phyloP scores from a whole-genome alignment of 2,329 filamentous ascomycete species.

The Talaromyces sp. region DNA sequence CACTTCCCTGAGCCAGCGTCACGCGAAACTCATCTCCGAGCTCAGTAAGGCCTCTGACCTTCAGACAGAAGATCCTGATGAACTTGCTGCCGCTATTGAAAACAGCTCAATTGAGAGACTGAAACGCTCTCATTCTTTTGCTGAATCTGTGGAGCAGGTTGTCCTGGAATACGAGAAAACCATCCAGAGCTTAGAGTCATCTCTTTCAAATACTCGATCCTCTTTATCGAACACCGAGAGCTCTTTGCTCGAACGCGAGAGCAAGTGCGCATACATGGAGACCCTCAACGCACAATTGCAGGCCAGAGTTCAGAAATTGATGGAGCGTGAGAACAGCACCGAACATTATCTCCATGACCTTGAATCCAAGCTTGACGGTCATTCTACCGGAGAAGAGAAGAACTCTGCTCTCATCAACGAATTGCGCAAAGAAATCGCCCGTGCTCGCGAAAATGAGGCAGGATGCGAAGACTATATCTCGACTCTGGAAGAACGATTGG shows the following conservation, averaged over 20 bases:
- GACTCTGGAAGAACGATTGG: conserved; percentile 89
- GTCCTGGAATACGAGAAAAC: conserved; percentile 98
- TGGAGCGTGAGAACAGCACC: conserved; percentile 87
- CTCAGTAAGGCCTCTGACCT: conserved; percentile 79
- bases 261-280: conserved; percentile 87
- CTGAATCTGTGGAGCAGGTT: conserved; percentile 91
- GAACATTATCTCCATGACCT: conserved; percentile 91
- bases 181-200: conserved; percentile 88
- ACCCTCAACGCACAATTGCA: conserved; percentile 90
- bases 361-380: conserved; percentile 84
- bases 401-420: conserved; percentile 82
- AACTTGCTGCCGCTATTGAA: conserved; percentile 57
- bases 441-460: conserved; percentile 84
- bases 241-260: conserved; percentile 84
- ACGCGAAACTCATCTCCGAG: conserved; percentile 93
- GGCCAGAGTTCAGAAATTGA: conserved; percentile 82
- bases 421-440: conserved; percentile 84
- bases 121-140: conserved; percentile 93
- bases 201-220: conserved; percentile 80
- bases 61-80: conserved; percentile 43
- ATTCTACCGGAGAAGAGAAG: conserved; percentile 88
- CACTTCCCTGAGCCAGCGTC: conserved; percentile 81
- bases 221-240: conserved; percentile 84
- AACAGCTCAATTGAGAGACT: conserved; percentile 83
- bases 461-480: conserved; percentile 96